A percentile compares a stretch with the other conserved stretches of the same genome.
phyloP scores from a whole-genome alignment of 257 asterid species.

The Thymus quinquecostatus region DNA sequence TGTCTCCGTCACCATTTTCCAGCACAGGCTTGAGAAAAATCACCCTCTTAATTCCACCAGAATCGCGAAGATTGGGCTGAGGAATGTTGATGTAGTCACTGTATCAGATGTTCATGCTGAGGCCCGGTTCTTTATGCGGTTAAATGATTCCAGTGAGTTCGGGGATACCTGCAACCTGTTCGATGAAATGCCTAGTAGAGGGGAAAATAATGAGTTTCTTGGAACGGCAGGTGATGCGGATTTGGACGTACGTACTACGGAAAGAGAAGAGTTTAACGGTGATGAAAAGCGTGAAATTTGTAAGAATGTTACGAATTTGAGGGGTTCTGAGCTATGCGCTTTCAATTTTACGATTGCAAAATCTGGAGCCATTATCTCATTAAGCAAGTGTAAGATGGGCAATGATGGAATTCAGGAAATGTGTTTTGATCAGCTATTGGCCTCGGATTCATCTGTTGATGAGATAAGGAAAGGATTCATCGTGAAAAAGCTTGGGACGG shows the following conservation, averaged over 20 bases:
- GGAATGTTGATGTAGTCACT: constrained; percentile 47
- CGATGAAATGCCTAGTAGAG: constrained; percentile 40
- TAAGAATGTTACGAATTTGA: constrained; percentile 8
- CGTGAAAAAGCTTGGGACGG: constrained; percentile 53
- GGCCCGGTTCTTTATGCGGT: constrained; percentile 54
- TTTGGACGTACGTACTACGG: constrained; percentile 8
- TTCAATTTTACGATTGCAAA: constrained; percentile 53
- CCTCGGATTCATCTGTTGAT: constrained; percentile 33
- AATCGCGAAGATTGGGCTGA: constrained; percentile 68
- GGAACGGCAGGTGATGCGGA: constrained; percentile 6
- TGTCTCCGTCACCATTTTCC: constrained; percentile 72
- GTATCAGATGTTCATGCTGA: constrained; percentile 69
- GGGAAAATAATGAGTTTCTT: constrained; percentile 16
- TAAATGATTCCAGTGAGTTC: constrained; percentile 24
- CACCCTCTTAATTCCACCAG: constrained; percentile 85
- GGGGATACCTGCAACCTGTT: constrained; percentile 40
- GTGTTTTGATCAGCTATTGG: constrained; percentile 44
- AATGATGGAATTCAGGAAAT: constrained; percentile 21
- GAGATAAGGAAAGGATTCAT: constrained; percentile 51
- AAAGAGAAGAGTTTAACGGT: constrained; percentile 6
- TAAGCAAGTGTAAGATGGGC: constrained; percentile 8
- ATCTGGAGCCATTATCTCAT: constrained; percentile 47
- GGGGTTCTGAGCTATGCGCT: constrained; percentile 17
- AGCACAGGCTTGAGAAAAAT: constrained; percentile 72
- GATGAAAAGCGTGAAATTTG: too few relatives aligned